These are phyloP conservation scores for Lachnellula suecica DNA, from an alignment of 2,329 filamentous ascomycete species.

Conservation along the genomic window DNA sequence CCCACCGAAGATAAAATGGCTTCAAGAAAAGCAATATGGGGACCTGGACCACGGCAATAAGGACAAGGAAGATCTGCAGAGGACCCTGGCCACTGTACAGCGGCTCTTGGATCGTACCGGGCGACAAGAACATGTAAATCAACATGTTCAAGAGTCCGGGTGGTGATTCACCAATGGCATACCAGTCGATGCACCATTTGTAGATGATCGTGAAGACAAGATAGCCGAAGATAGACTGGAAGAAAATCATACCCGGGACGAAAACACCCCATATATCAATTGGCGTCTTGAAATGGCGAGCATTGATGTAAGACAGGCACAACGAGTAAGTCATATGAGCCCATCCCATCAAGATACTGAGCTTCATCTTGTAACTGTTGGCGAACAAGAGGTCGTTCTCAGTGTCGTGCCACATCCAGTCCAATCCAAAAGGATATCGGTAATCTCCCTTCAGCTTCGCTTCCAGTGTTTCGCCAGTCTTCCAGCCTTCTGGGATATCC, in stretches of 20 bases:
- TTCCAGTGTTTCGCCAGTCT: slow-evolving; percentile 60
- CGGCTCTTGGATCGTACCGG: slow-evolving; percentile 69
- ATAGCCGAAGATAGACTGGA: slow-evolving; percentile 98
- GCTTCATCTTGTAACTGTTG: slow-evolving; percentile 99
- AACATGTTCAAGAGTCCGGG: slow-evolving; percentile 97
- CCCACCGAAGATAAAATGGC: slow-evolving; percentile 90
- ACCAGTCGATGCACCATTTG: slow-evolving; percentile 95
- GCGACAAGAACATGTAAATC: slow-evolving; percentile 98
- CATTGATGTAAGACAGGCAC: slow-evolving; percentile 89
- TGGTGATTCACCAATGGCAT: slow-evolving; percentile 60
- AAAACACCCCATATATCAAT: slow-evolving; percentile 99
- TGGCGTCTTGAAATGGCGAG: slow-evolving; percentile 88
- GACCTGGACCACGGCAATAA: slow-evolving; percentile 83
- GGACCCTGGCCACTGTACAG: slow-evolving; percentile 75
- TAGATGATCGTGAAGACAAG: slow-evolving; percentile 91
- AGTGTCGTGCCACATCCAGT: slow-evolving; percentile 94
- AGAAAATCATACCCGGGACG: slow-evolving; percentile 97
- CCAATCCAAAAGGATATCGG: slow-evolving; percentile 92
- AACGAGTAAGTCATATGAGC: slow-evolving; percentile 98
- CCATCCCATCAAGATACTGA: slow-evolving; percentile 97
- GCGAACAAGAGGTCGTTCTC: slow-evolving; percentile 94
- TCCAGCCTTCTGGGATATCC: slow-evolving; percentile 59
- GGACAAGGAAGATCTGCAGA: slow-evolving; percentile 76
- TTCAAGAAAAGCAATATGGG: slow-evolving; percentile 92
- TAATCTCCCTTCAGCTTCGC: slow-evolving; percentile 70